Evolutionary conservation across 768 basidiomycete species (phyloP).

Genomic region (Porpolomopsis calyptriformis): DNA sequence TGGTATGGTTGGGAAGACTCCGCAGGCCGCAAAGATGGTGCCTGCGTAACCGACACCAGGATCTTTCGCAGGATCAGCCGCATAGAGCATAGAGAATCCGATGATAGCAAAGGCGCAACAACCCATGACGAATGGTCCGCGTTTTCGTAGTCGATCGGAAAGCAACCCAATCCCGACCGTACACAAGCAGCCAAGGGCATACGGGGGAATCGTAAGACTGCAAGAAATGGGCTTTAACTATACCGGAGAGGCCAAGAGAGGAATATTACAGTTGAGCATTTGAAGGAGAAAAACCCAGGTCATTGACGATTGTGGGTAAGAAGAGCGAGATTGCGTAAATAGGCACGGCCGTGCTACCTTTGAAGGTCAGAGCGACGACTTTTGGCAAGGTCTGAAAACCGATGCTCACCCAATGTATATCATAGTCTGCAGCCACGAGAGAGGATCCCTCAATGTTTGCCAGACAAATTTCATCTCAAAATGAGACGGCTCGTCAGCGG

Average conservation of each 20-base stretch:
- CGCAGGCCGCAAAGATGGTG: constrained; percentile 38
- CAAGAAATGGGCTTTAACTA: not conserved
- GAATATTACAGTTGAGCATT: constrained; percentile 21
- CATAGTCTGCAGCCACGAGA: constrained; percentile 17
- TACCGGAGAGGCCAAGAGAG: not conserved
- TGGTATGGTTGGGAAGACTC: constrained; percentile 41
- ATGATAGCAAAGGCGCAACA: constrained; percentile 28
- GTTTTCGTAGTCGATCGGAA: constrained; percentile 23
- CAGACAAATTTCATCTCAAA: constrained; percentile 25
- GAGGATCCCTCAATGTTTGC: constrained; percentile 22
- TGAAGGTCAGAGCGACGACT: not conserved
- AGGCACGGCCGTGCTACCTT: constrained; percentile 30
- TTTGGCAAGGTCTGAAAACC: not conserved
- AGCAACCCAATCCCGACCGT: constrained; percentile 21
- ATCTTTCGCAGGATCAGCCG: constrained; percentile 15
- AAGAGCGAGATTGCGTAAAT: constrained; percentile 32
- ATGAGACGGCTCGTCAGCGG: constrained; percentile 21
- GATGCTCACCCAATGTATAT: constrained; percentile 21
- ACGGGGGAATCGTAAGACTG: constrained; percentile 26
- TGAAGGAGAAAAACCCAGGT: constrained; percentile 34
- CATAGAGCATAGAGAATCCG: constrained; percentile 34
- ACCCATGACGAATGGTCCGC: constrained; percentile 33
- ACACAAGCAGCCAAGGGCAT: constrained; percentile 19
- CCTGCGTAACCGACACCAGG: constrained; percentile 36
- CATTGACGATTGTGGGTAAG: constrained; percentile 23